Evolutionary conservation across 2,329 filamentous ascomycete species (phyloP).

Genomic region (Pseudonectria buxi): DNA sequence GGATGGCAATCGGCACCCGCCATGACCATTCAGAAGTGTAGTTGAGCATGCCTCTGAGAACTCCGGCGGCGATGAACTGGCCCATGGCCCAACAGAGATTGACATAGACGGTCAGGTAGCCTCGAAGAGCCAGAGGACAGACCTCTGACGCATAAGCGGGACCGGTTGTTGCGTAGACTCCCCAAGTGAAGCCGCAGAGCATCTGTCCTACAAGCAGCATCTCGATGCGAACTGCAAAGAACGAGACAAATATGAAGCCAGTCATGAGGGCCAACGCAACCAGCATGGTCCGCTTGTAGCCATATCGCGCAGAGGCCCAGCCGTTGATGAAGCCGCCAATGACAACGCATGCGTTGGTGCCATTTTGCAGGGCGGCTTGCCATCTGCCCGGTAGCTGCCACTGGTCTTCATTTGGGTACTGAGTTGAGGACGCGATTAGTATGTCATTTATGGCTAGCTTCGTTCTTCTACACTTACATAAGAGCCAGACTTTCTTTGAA

Average conservation of each 20-base stretch:
- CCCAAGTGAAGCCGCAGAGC: conserved; percentile 37
- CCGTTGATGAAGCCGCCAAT: conserved; percentile 18
- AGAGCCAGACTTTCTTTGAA: conserved; percentile 14
- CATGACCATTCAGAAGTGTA: conserved; percentile 28
- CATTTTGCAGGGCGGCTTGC: conserved; percentile 12
- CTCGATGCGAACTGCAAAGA: conserved; percentile 28
- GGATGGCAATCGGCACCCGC: conserved; percentile 30
- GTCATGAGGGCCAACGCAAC: conserved; percentile 30
- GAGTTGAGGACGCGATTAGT: background rate
- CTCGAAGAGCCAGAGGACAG: conserved; percentile 33
- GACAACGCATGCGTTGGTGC: conserved; percentile 10
- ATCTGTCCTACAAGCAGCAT: conserved; percentile 39
- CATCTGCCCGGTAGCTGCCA: conserved; percentile 14
- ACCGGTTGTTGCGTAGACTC: conserved; percentile 36
- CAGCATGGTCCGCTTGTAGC: conserved; percentile 43
- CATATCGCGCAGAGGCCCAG: conserved; percentile 12
- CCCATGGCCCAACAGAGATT: conserved; percentile 38
- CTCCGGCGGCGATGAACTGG: conserved; percentile 31
- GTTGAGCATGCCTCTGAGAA: conserved; percentile 26
- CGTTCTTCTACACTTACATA: conserved; percentile 1
- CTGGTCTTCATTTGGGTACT: conserved; percentile 14
- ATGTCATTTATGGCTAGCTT: too few relatives aligned
- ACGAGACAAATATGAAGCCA: conserved; percentile 25
- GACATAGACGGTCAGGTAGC: conserved; percentile 34
- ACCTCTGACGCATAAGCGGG: conserved; percentile 41